A percentile compares a stretch with the other conserved stretches of the same genome.
Evolutionary conservation across 2,329 filamentous ascomycete genomes (phyloP).

Genomic region (Didymella arachidicola): DNA sequence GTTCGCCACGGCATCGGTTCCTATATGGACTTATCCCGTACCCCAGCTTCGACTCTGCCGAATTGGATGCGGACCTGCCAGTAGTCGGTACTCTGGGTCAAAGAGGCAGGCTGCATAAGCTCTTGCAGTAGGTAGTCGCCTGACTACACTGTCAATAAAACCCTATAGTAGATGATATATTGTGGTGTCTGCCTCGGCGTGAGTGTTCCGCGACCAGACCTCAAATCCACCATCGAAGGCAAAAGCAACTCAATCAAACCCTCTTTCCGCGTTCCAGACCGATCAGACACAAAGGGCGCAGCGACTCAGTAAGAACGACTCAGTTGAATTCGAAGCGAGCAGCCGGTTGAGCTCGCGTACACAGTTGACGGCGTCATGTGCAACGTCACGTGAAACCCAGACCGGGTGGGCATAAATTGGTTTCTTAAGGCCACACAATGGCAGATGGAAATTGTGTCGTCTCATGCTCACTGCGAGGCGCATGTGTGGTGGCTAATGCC

Average conservation of each 20-base stretch:
- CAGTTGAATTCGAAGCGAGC: not conserved
- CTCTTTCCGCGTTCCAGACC: not conserved
- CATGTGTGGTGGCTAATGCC: slow-evolving; percentile 32
- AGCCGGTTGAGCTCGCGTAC: not conserved
- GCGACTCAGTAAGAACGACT: not conserved
- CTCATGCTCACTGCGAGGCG: slow-evolving; percentile 11
- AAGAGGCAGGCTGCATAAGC: slow-evolving; percentile 8
- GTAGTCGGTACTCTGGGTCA: slow-evolving; percentile 11
- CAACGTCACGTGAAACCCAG: slow-evolving; percentile 6
- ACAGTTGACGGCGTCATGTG: slow-evolving; percentile 6
- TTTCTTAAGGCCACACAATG: not conserved
- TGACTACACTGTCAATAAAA: slow-evolving; percentile 22
- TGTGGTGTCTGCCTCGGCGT: not conserved
- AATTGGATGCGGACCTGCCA: slow-evolving; percentile 38
- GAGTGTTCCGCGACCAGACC: not conserved
- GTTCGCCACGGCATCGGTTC: slow-evolving; percentile 23
- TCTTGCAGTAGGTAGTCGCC: slow-evolving; percentile 19
- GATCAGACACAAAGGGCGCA: not conserved
- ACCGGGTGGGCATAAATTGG: not conserved
- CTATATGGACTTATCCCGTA: slow-evolving; percentile 35
- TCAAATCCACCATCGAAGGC: not conserved
- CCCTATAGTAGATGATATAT: slow-evolving; percentile 18
- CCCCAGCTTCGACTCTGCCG: slow-evolving; percentile 22
- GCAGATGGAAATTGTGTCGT: slow-evolving; percentile 3
- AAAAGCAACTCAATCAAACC: not conserved